These are phyloP conservation scores for Drechslerella coelobrocha DNA, from an alignment of 2,329 filamentous ascomycete genomes.

Conservation along the genomic window DNA sequence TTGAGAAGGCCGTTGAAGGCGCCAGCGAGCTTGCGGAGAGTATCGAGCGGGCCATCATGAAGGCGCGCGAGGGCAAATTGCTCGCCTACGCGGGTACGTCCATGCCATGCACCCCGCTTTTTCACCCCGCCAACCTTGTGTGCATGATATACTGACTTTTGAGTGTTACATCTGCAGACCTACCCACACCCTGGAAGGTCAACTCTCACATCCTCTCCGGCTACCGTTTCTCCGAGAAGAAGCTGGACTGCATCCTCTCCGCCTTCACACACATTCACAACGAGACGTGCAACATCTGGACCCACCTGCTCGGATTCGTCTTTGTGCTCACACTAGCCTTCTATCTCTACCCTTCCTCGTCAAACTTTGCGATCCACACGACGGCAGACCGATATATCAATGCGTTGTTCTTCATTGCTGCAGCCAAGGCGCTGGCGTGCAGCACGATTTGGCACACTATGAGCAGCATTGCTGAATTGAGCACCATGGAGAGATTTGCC, in stretches of 20 bases:
- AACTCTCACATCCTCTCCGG: slow-evolving; percentile 92
- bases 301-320: slow-evolving; percentile 86
- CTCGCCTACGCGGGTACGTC: slow-evolving; percentile 73
- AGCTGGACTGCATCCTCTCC: slow-evolving; percentile 84
- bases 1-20: slow-evolving; percentile 81
- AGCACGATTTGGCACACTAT: slow-evolving; percentile 98
- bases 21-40: slow-evolving; percentile 83
- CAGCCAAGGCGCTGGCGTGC: slow-evolving; percentile 92
- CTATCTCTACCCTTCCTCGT: slow-evolving; percentile 89
- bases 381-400: slow-evolving; percentile 90
- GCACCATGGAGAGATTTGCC: slow-evolving; percentile 89
- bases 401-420: slow-evolving; percentile 93
- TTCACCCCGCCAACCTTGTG: neutral
- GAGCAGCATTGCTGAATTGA: slow-evolving; percentile 91
- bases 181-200: slow-evolving; percentile 89
- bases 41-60: slow-evolving; percentile 76
- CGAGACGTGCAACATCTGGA: slow-evolving; percentile 98
- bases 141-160: neutral
- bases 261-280: slow-evolving; percentile 80
- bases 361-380: slow-evolving; percentile 84
- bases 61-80: slow-evolving; percentile 79
- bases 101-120: neutral
- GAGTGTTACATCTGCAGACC: slow-evolving; percentile 62
- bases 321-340: slow-evolving; percentile 88
- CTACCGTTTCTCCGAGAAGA: slow-evolving; percentile 92